Evolutionary conservation across 805 yeast species (phyloP), one percentile per base, ranked within the genome.

Genomic region (Zygosaccharomyces pseudorouxii): DNA sequence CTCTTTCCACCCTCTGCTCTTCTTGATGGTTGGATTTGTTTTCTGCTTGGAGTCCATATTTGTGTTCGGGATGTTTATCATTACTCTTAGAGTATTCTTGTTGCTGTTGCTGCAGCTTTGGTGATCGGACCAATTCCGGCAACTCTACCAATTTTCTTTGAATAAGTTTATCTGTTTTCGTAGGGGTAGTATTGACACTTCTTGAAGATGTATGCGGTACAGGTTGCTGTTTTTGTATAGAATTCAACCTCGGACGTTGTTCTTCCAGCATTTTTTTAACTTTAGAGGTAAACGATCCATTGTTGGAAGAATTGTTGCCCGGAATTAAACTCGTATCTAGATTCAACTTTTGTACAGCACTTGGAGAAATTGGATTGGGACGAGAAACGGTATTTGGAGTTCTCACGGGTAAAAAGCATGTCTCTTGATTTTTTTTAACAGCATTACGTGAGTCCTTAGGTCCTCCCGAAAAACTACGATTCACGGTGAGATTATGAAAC

Each of bases 401-500:
- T 14, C 44, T 41, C 28, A 33, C 25, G 27, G 44, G 44, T 10
- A 41, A 23, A 29, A 41, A 41, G 23, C 31, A 41, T 9, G 44
- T 16, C 14, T 41, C 44, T 18, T 29, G 27, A 8, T 41, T 20
- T 9, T 28, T 41, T 16, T 31, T n/a, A 20, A 20, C 36, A 4
- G 27, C 8, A 23, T 9, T 23, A 18, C 36, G 44, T 29, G 22
- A 7, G 19, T 38, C 41, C 29, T 38, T 38, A 6, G 41, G 14
- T 12, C 12, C 18, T 7, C 25, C 16, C 29, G 36, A 16, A 8
- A 33, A 11, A 11, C 16, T 23, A 14, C 23, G 35, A 11, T 33
- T 23, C 36, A 41, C 44, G 4, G 44, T 41, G 19, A 41, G 31
- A 22, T 41, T 41, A 28, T 41, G 44, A 18, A 41, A 41, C 23